Percentiles rank a stretch among this genome's conserved stretches.
Conservation (phyloP, 768 basidiomycete species). For the Termitomyces sp. region DNA sequence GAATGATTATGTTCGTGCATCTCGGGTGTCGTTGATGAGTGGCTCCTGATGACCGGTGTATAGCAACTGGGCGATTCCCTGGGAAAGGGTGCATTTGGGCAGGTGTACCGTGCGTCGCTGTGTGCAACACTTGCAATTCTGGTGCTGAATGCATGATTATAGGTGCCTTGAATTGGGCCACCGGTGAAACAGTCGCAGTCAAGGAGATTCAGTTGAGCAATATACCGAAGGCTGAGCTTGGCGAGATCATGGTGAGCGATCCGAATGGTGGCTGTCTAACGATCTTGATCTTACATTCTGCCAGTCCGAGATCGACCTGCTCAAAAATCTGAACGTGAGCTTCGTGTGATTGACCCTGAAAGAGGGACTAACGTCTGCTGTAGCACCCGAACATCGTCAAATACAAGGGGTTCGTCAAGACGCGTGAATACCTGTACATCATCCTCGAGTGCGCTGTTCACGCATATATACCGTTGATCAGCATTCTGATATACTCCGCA, state of each 20-base stretch:
- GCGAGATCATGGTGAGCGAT: conserved; percentile 88
- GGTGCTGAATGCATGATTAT: conserved; percentile 9
- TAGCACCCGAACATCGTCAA: conserved; percentile 98
- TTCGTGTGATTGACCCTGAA: neutral
- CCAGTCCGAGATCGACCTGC: conserved; percentile 93
- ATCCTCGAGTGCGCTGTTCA: conserved; percentile 73
- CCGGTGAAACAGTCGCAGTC: conserved; percentile 96
- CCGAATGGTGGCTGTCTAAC: conserved; percentile 2
- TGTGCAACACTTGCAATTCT: neutral
- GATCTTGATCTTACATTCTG: conserved; percentile 15
- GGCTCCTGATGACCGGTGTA: conserved; percentile 4
- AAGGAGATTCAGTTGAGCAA: conserved; percentile 96
- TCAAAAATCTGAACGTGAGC: conserved; percentile 92
- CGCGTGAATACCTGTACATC: conserved; percentile 91
- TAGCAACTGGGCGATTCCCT: conserved; percentile 95
- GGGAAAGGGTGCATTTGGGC: conserved; percentile 97
- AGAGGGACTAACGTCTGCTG: conserved; percentile 1
- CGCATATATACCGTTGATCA: neutral
- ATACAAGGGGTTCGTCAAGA: conserved; percentile 97
- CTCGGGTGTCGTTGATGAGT: neutral
- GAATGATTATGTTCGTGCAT: conserved; percentile 55
- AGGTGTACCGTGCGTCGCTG: conserved; percentile 80
- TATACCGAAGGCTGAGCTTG: conserved; percentile 88
- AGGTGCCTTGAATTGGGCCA: conserved; percentile 93
- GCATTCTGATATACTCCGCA: conserved; percentile 18